These are phyloP conservation scores for Candida easanensis DNA, from an alignment of 805 yeast species.

Conservation along the genomic window DNA sequence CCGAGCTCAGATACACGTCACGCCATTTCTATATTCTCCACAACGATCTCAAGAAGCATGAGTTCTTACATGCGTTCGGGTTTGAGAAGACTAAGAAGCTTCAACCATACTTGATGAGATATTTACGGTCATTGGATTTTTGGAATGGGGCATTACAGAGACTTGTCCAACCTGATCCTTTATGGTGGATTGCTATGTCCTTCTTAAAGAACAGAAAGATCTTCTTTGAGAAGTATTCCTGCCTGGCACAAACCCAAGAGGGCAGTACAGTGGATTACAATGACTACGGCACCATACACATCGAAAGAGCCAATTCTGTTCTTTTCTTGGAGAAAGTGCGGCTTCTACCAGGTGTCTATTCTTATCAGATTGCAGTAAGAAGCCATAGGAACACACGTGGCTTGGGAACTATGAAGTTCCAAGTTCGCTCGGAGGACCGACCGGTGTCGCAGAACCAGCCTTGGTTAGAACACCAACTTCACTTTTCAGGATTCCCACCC, in stretches of 20 bases:
- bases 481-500: slow-evolving; percentile 50
- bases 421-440: neutral
- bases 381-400: slow-evolving; percentile 31
- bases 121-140: slow-evolving; percentile 23
- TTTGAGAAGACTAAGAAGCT: neutral
- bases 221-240: slow-evolving; percentile 34
- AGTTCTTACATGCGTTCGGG: slow-evolving; percentile 27
- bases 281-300: neutral
- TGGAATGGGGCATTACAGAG: slow-evolving; percentile 39
- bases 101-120: slow-evolving; percentile 1
- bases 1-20: slow-evolving; percentile 34
- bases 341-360: slow-evolving; percentile 20
- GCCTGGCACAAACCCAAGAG: neutral
- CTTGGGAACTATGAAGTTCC: slow-evolving; percentile 46
- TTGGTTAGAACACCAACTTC: no score
- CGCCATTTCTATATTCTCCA: slow-evolving; percentile 46
- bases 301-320: slow-evolving; percentile 7
- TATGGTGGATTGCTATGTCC: slow-evolving; percentile 51
- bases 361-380: slow-evolving; percentile 20
- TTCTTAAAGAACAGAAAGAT: slow-evolving; percentile 49
- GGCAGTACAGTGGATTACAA: neutral
- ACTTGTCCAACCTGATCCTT: slow-evolving; percentile 23
- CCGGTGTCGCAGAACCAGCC: no score
- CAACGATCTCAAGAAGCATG: slow-evolving; percentile 46
- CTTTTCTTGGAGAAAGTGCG: slow-evolving; percentile 8